Evolutionary conservation across 169 alveolate genomes (phyloP).

Genomic region (Cryptosporidium tyzzeri): DNA sequence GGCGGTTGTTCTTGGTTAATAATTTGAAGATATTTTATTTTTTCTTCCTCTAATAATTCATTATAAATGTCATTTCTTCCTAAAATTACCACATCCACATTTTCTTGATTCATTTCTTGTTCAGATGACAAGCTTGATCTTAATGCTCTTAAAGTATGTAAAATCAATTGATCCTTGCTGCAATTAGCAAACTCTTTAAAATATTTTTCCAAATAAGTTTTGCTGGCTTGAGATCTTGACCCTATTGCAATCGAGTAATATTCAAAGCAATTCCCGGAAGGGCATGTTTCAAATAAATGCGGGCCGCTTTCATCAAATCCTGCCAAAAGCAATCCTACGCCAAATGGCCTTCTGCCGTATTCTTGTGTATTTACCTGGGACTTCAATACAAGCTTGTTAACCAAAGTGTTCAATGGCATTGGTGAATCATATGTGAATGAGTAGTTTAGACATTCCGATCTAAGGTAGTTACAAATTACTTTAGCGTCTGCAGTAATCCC

Average conservation of each 20-base stretch:
- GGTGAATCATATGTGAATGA: slow-evolving; percentile 93
- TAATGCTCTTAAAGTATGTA: slow-evolving; percentile 92
- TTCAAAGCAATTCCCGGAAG: slow-evolving; percentile 96
- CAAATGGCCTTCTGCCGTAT: slow-evolving; percentile 97
- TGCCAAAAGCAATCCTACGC: slow-evolving; percentile 96
- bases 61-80: slow-evolving; percentile 80
- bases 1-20: slow-evolving; percentile 49
- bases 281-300: slow-evolving; percentile 94
- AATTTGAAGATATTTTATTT: slow-evolving; percentile 29
- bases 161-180: slow-evolving; percentile 84
- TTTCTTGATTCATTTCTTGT: slow-evolving; percentile 88
- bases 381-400: slow-evolving; percentile 89
- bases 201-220: slow-evolving; percentile 96
- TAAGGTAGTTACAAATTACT: slow-evolving; percentile 88
- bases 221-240: slow-evolving; percentile 96
- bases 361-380: slow-evolving; percentile 95
- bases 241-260: slow-evolving; percentile 97
- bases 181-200: slow-evolving; percentile 86
- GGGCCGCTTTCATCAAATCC: slow-evolving; percentile 92
- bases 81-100: slow-evolving; percentile 89
- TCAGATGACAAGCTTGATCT: slow-evolving; percentile 91
- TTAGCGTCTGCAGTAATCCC: slow-evolving; percentile 99
- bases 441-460: slow-evolving; percentile 95
- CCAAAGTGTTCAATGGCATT: slow-evolving; percentile 92
- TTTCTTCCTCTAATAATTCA: slow-evolving; percentile 31